phyloP scores from a whole-genome alignment of 192 early-diverging fungal genomes.

The Linnemannia hyalina region DNA sequence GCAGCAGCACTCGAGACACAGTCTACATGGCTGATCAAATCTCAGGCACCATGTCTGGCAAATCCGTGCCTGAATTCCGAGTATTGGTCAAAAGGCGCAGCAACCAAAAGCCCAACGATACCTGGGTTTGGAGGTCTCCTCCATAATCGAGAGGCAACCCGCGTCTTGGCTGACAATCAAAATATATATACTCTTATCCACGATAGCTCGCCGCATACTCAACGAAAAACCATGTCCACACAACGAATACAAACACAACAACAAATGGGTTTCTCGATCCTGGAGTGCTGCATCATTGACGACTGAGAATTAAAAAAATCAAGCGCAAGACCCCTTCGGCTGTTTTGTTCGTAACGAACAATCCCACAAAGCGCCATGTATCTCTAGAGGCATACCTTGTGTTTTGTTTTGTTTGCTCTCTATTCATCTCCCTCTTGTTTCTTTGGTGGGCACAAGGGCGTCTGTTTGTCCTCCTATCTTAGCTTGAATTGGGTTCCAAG shows the following conservation, averaged over 20 bases:
- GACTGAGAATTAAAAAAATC: background rate
- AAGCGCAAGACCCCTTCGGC: background rate
- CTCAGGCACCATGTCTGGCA: no score
- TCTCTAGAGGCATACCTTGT: background rate
- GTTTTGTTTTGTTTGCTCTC: background rate
- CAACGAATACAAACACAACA: background rate
- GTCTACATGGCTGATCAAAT: no score
- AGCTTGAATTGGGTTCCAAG: background rate
- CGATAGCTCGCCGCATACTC: background rate
- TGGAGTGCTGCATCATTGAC: background rate
- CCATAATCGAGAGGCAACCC: background rate
- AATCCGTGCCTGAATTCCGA: no score
- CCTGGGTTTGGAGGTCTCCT: background rate
- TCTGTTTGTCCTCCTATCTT: background rate
- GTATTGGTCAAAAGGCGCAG: no score
- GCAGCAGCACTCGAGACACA: no score
- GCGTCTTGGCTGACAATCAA: no score
- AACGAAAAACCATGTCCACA: background rate
- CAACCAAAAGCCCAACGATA: background rate
- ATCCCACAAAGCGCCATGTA: background rate
- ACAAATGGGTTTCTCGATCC: background rate
- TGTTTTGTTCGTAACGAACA: background rate
- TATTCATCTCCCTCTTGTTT: background rate
- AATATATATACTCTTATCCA: background rate
- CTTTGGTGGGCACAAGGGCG: background rate